Base-by-base conservation (phyloP, 441 rosid genomes). In the Macaranga tanarius region DNA sequence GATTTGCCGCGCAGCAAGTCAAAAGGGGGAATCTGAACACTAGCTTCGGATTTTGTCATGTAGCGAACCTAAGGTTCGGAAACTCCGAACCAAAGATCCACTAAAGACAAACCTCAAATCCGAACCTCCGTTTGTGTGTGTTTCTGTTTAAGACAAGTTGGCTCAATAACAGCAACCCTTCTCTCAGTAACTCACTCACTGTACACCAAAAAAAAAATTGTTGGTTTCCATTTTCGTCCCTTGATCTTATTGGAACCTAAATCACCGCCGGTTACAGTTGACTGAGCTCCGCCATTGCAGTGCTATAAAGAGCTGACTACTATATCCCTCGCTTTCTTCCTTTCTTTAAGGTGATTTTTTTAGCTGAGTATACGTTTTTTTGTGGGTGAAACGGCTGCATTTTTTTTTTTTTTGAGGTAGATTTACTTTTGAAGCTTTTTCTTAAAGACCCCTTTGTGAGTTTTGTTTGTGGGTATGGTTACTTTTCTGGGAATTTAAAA, bases 1-100 rank as follows among this genome's bases (percentile, higher is more conserved):
- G 73, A 79, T 76, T 77, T 79, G 90, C 79, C 82, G 82, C 83
- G 88, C 87, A 67, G 38, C 65, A 57, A 77, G 84, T 76, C 84
- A 77, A 77, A 77, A 65, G 5, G 47, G 19, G 66, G 65, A 69
- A 79, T 62, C 71, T 2, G 26, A 38, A 76, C 55, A 11, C 28
- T 62, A 74, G 88, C 73, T 79, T 81, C 67, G 82, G 82, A 28
- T 67, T 76, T 77, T 80, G 88, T 77, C 77, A 25, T 38, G 25
- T n/a, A 9, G 9, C 22, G 15, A 56, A 58, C 79, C 51, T 34
- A 2, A 84, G 90, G 82, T 26, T 86, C 83, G 87, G 79, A 55
- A 12, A 23, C 6, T 56, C 80, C 86, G 84, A 82, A 77, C 81
- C 84, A 68, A 52, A 74, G 11, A 25, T 44, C 42, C 15, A 19